Conservation (phyloP, 2,329 filamentous ascomycete species). For the Trichophyton verrucosum region DNA sequence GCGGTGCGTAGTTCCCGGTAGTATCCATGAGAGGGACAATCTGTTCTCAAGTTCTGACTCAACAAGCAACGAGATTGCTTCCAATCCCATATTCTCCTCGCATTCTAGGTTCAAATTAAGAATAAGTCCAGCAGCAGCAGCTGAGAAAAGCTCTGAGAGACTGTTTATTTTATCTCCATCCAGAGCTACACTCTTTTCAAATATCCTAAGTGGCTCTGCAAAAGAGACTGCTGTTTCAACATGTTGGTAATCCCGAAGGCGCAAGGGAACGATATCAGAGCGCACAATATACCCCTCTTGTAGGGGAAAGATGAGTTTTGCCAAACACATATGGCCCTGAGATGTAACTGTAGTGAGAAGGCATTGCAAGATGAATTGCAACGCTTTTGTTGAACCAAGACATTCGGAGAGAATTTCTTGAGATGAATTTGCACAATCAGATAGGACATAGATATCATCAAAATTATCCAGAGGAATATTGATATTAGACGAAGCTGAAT, state of each 20-base stretch:
- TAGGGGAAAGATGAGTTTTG: slow-evolving; percentile 4
- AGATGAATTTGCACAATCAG: background rate
- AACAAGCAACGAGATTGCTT: background rate
- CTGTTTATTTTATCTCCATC: background rate
- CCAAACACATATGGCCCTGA: background rate
- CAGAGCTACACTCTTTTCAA: background rate
- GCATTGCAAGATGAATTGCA: background rate
- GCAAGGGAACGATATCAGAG: slow-evolving; percentile 8
- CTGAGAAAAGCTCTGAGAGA: background rate
- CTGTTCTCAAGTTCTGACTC: slow-evolving; percentile 3
- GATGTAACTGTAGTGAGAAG: background rate
- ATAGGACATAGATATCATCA: background rate
- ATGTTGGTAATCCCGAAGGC: slow-evolving; percentile 7
- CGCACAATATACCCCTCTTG: slow-evolving; percentile 7
- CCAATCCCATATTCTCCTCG: background rate
- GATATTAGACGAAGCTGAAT: background rate
- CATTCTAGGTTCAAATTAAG: background rate
- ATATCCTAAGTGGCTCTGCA: slow-evolving; percentile 2
- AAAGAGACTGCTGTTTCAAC: slow-evolving; percentile 7
- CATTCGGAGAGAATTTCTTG: background rate
- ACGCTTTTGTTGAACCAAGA: background rate
- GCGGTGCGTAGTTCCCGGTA: background rate
- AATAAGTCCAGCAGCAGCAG: background rate
- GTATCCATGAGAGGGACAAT: slow-evolving; percentile 5
- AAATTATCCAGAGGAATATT: no score